Evolutionary conservation across 495 filamentous ascomycete genomes (phyloP), one percentile per base, ranked within the genome.

Genomic region (Trichoderma reesei): DNA sequence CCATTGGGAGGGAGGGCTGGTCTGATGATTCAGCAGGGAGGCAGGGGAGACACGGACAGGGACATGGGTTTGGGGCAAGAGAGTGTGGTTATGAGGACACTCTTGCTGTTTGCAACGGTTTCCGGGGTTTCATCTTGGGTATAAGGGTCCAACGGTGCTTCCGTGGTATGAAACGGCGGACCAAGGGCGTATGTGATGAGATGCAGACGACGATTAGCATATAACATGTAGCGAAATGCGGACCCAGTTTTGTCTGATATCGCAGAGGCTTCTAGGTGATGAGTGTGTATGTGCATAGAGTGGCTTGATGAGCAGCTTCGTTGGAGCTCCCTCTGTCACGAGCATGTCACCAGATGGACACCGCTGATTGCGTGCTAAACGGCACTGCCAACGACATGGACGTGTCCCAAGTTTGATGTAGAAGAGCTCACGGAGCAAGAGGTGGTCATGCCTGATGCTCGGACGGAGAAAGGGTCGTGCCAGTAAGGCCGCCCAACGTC

Each of bases 161-260:
- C 31, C 3, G 20, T 56, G 31, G 51, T 26, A 56, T 56, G 51
- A 56, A 56, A 56, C 51, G 18, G 51, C 51, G 51, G 51, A 56
- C 14, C 26, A 31, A 34, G 51, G 51, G n/a, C 51, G 51, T 26
- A 56, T 56, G 14, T 56, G 8, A 9, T 56, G 51, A 31, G 51
- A 56, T 34, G 51, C 31, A 20, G n/a, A n/a, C 44, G 44, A 48
- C n/a, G n/a, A 11, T 51, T 31, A 31, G 51, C 51, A 56, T 56
- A 56, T 34, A 8, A 56, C 34, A 33, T 34, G 34, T 56, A 56
- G 51, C 8, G 20, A 56, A 56, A 1, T n/a, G 51, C 34, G 51
- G 51, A 56, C 18, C 31, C 8, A 18, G 3, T 18, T 48, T n/a
- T 44, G 41, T 44, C 11, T 44, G 41, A 48, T 18, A 48, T 39